Base-by-base conservation (phyloP, 768 basidiomycete species). In the Russula sp. region DNA sequence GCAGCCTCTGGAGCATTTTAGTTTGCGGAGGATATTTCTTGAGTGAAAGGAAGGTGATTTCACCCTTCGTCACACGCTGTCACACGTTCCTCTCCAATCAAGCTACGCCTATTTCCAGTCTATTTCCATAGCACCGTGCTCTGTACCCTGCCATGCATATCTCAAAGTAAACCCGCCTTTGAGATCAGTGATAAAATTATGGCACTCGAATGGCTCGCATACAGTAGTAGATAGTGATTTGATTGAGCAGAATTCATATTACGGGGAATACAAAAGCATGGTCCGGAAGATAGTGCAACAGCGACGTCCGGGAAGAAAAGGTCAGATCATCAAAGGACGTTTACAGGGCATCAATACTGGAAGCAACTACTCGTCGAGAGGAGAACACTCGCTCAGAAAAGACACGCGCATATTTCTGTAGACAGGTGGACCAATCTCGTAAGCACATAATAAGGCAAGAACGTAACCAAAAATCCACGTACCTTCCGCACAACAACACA, bases 1-100 rank as follows among this genome's bases (percentile, higher is more conserved):
- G 85, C 79, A 90, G 83, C 86, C 87, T 90, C 76, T 87, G 85
- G 75, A 90, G 76, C 89, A 91, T 91, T 89, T 84, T 86, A 78
- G 74, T 71, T 73, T 73, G 75, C n/a, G 52, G 63, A 70, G 62
- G 71, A 71, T 64, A 64, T 68, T n/a, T 81, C 80, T 82, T 81
- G 76, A 74, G 68, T 63, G 73, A 71, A 74, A 72, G 72, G 64
- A 74, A 74, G 56, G 62, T 70, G 73, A 74, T 71, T 69, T 66
- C 60, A 52, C n/a, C 56, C 61, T 79, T 81, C 79, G 77, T 77
- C 78, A 77, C 56, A 36, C 9, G 2, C 11, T 22, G 69, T 69
- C 76, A 61, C 64, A 24, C 24, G 44, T 10, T 13, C 34, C 28
- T 22, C 14, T 22, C 63, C 63, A 59, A 64, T 64, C 63, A 60